Evolutionary conservation across 257 asterid species (phyloP), one percentile per base, ranked within the genome.

Genomic region (Solanum ahanhuiri): DNA sequence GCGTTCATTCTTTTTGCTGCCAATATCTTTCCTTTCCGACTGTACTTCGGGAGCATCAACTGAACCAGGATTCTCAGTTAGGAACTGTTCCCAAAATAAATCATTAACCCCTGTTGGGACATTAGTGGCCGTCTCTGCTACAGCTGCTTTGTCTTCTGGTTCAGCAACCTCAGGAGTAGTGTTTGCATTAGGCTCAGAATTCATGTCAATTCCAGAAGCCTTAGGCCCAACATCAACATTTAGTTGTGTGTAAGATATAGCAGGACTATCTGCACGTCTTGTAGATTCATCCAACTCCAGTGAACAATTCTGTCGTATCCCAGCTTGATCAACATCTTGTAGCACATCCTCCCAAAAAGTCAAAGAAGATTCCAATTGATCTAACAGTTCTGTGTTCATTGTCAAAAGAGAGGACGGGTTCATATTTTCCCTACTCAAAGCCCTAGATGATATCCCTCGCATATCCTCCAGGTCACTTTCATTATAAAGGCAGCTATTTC

Each of bases 31-130:
- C 88, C 89, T 89, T 73, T 90, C 96, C 1, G 91, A 79, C 66
- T 88, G 93, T 83, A 87, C 88, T 82, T 93, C 96, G 12, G 94
- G 81, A 2, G 92, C 90, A 87, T 89, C 91, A 64, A 88, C 90
- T 30, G 94, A 90, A 84, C 96, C 98, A 17, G 98, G 98, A 91
- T 93, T 96, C 89, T 96, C 99, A 0, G 98, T 94, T 85, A 96
- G 94, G 90, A 96, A 96, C 81, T 96, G 98, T 84, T 95, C 98
- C 99, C 99, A 96, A 33, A 96, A 96, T 37, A 92, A 93, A 91
- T 96, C 98, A 90, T 96, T 96, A 73, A 86, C 96, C 82, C 98
- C 98, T 12, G 96, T 87, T 88, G 90, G 88, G 71, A 73, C 91
- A 69, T 86, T 90, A 57, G 91, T 57, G 35, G 93, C 86, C 66